Percentiles rank a stretch among this genome's conserved stretches.
Conservation (phyloP, 2,329 filamentous ascomycete genomes). For the Cladosporium sp. region DNA sequence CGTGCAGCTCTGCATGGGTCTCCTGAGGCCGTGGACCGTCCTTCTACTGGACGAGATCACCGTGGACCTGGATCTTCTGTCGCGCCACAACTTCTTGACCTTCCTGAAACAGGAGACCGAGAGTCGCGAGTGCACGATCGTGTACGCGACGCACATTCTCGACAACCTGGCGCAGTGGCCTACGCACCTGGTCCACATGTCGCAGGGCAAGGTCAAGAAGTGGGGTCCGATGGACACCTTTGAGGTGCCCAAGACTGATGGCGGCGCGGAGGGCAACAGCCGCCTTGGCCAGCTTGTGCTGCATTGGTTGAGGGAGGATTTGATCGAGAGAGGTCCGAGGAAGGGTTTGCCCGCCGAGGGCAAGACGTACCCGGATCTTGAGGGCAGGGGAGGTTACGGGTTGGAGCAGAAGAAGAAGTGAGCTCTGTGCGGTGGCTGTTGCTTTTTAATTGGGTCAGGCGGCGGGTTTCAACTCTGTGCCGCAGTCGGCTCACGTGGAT, state of each 20-base stretch:
- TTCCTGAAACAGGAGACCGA: slow-evolving; percentile 88
- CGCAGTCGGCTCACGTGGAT: background rate
- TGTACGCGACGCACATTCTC: slow-evolving; percentile 95
- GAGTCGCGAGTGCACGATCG: slow-evolving; percentile 74
- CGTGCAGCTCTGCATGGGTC: slow-evolving; percentile 93
- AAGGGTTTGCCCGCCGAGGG: slow-evolving; percentile 57
- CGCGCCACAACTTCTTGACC: slow-evolving; percentile 72
- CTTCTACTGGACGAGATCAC: slow-evolving; percentile 94
- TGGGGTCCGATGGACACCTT: slow-evolving; percentile 71
- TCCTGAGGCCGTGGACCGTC: slow-evolving; percentile 85
- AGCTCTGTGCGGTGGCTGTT: background rate
- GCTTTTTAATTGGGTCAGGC: background rate
- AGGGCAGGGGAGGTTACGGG: slow-evolving; percentile 60
- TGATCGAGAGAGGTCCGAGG: slow-evolving; percentile 71
- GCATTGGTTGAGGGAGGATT: slow-evolving; percentile 75
- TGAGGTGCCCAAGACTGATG: slow-evolving; percentile 47
- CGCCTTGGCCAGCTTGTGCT: slow-evolving; percentile 81
- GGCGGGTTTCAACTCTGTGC: background rate
- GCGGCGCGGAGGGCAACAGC: slow-evolving; percentile 62
- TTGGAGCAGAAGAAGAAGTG: slow-evolving; percentile 41
- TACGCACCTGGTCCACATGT: slow-evolving; percentile 93
- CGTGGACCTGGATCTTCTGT: slow-evolving; percentile 87
- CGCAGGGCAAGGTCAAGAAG: slow-evolving; percentile 78
- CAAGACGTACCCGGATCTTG: slow-evolving; percentile 54
- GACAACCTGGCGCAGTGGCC: slow-evolving; percentile 95